Base-by-base conservation (phyloP, 2,329 filamentous ascomycete genomes). In the Colletotrichum salicis region DNA sequence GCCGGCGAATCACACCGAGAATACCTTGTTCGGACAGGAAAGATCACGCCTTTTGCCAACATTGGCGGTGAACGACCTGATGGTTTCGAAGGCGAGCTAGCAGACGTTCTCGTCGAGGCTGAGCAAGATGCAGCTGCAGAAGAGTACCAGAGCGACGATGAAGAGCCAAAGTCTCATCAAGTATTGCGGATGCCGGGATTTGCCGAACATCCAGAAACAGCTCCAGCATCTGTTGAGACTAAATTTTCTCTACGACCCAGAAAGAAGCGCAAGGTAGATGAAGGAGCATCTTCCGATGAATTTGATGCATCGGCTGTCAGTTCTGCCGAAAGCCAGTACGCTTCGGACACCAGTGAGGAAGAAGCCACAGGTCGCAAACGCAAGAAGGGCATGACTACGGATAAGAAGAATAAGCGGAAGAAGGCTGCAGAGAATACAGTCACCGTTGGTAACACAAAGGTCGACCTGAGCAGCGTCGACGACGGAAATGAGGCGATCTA, bases 31-130 rank as follows among this genome's bases (percentile, higher is more conserved):
- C 91, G 96, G 33, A 99, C 96, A 0, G 96, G 96, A 73, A 98
- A 98, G 83, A 98, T 99, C 76, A 99, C 96, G 0, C 96, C 96
- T 0, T 99, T 99, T 78, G 93, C 95, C 8, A 93, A 92, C 74
- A 89, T 97, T 76, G 90, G 90, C 31, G 87, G 89, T 15, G 86
- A 89, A n/a, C 84, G 91, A 1, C 86, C 86, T 4, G 85, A 89
- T 33, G 90, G 88, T 3, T 86, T 91, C 3, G 87, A 91, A 56
- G 92, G 92, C 2, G 92, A 91, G 71, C 85, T 97, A 19, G 92
- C 93, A 12, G 91, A 95, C 77, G 92, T 92, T 2, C 88, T 97
- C 70, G 84, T 95, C 15, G 94, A 97, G 79, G 94, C 93, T 0
- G 95, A 97, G 78, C 92, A 94, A 69, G 93, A 93, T 87, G 83